A percentile compares a stretch with the other conserved stretches of the same genome.
phyloP scores from a whole-genome alignment of 768 basidiomycete species.

The Termitomyces sp. region DNA sequence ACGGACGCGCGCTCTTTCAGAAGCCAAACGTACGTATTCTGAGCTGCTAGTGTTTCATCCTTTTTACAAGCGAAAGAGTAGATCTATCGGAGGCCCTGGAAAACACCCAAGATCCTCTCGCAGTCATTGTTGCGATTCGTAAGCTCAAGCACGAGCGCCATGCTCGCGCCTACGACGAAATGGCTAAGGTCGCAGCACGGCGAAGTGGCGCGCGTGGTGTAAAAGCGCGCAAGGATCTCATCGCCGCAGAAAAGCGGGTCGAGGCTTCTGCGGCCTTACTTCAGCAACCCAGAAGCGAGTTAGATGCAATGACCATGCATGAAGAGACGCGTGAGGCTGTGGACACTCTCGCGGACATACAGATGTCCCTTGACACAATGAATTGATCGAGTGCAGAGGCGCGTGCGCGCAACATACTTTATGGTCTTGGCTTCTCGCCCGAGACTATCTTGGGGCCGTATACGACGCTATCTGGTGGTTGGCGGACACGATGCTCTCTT shows the following conservation, averaged over 20 bases:
- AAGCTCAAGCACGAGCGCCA: constrained; percentile 22
- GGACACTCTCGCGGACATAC: constrained; percentile 22
- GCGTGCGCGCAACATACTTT: constrained; percentile 47
- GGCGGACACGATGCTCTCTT: constrained; percentile 56
- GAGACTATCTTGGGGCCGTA: constrained; percentile 33
- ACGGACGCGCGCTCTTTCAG: constrained; percentile 25
- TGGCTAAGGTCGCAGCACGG: constrained; percentile 43
- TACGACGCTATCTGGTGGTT: constrained; percentile 54
- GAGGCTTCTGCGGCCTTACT: constrained; percentile 22
- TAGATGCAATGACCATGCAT: constrained; percentile 17
- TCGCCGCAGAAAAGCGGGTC: constrained; percentile 38
- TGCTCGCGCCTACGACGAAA: constrained; percentile 25
- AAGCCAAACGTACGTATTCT: constrained; percentile 21
- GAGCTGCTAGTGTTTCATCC: constrained; percentile 1
- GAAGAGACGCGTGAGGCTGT: constrained; percentile 19
- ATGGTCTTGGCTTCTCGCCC: constrained; percentile 54
- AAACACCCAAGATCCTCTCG: constrained; percentile 20
- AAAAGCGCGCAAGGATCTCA: constrained; percentile 47
- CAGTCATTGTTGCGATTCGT: constrained; percentile 20
- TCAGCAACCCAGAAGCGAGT: constrained; percentile 18
- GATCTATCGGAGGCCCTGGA: constrained; percentile 20
- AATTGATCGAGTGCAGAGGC: constrained; percentile 34
- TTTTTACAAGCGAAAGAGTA: not conserved
- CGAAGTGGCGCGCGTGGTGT: constrained; percentile 54
- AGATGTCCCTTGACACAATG: constrained; percentile 21